Base-by-base conservation (phyloP, 2,329 filamentous ascomycete genomes). In the Talaromyces amestolkiae region DNA sequence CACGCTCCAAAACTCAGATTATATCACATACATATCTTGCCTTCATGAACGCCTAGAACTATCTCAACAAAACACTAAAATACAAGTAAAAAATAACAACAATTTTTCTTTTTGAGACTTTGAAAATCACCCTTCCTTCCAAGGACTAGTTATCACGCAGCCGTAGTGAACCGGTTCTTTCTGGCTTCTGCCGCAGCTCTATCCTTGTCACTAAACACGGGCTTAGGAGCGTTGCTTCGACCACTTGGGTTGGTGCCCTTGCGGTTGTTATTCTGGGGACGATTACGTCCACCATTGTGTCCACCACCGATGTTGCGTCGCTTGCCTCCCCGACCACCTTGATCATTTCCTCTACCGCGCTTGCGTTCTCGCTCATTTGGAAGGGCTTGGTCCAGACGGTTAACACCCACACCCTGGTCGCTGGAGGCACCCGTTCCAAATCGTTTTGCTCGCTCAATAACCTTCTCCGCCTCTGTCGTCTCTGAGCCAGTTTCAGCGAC, bases 341-440 rank as follows among this genome's bases (percentile, higher is more conserved):
- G 75, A 5, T 76, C 76, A 49, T 76, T 77, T 47, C 73, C 73
- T 54, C 77, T 77, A 49, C 74, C 72, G 61, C 80, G 73, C 74
- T 81, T 80, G 67, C 78, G 76, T 56, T 76, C 70, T 37, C 73
- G 72, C 65, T 82, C 80, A 35, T 72, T 70, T 4, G 81, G 75
- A 51, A 83, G 74, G 24, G 81, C 79, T 67, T 82, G 75, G 66
- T 83, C 81, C 65, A 83, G 70, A 19, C 76, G 77, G 68, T 76
- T 81, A n/a, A 79, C 74, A 58, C 70, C 74, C 4, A 70, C 70
- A 33, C 64, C 69, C 13, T 68, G 45, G 45, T 61, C 59, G 41
- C 66, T 68, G 49, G 69, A 73, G 51, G 65, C 72, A 2, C 68
- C 72, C 3, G 76, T 74, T 17, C 79, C 80, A 62, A 83, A 83